A percentile compares a stretch with the other conserved stretches of the same genome.
Evolutionary conservation across 495 filamentous ascomycete species (phyloP).

Genomic region (Lophiostoma macrostomum): DNA sequence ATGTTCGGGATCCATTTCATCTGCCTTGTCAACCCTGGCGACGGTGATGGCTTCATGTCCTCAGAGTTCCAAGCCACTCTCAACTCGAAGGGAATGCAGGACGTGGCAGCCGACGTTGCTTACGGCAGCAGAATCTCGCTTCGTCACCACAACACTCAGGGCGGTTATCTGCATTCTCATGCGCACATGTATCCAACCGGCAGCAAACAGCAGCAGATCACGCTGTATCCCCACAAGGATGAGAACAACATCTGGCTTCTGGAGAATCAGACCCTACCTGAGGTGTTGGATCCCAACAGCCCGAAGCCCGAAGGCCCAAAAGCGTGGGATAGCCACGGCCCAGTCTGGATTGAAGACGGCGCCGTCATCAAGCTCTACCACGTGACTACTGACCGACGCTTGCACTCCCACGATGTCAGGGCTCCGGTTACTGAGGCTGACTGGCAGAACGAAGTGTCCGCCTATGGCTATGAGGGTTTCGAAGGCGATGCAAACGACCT

Average conservation of each 20-base stretch:
- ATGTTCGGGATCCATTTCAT: slow-evolving; percentile 97
- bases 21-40: slow-evolving; percentile 88
- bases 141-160: slow-evolving; percentile 94
- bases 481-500: slow-evolving; percentile 94
- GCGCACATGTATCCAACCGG: slow-evolving; percentile 95
- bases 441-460: slow-evolving; percentile 97
- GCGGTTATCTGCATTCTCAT: slow-evolving; percentile 96
- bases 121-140: slow-evolving; percentile 82
- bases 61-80: slow-evolving; percentile 97
- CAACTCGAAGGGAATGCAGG: slow-evolving; percentile 93
- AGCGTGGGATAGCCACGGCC: slow-evolving; percentile 76
- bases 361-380: slow-evolving; percentile 80
- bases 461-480: slow-evolving; percentile 96
- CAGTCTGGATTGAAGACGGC: slow-evolving; percentile 74
- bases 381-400: slow-evolving; percentile 71
- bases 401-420: slow-evolving; percentile 97
- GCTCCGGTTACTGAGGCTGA: slow-evolving; percentile 95
- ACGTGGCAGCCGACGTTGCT: slow-evolving; percentile 86
- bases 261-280: slow-evolving; percentile 93
- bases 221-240: slow-evolving; percentile 97
- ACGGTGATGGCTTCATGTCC: slow-evolving; percentile 99
- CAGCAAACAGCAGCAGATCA: slow-evolving; percentile 98
- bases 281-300: slow-evolving; percentile 70
- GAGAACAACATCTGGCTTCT: slow-evolving; percentile 93
- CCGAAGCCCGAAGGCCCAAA: slow-evolving; percentile 69